Evolutionary conservation across 768 basidiomycete species (phyloP).

Genomic region (Lactarius vividus): DNA sequence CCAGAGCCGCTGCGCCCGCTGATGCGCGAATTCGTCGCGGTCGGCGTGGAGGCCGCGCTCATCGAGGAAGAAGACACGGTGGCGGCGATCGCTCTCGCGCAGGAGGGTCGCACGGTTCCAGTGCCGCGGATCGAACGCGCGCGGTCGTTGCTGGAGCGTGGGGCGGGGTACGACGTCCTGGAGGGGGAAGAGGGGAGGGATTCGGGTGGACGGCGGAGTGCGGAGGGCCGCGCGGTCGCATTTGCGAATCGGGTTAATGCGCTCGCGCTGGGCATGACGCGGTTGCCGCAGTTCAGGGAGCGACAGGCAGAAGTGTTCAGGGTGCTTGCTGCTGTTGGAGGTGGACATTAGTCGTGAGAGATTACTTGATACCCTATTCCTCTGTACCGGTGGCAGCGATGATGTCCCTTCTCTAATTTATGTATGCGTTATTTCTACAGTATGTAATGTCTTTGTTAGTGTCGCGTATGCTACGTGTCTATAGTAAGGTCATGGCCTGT

Average conservation of each 20-base stretch:
- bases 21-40: conserved; percentile 59
- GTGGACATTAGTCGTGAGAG: not conserved
- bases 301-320: conserved; percentile 69
- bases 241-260: conserved; percentile 78
- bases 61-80: conserved; percentile 55
- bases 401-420: not conserved
- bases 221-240: conserved; percentile 62
- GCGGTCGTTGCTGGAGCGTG: conserved; percentile 53
- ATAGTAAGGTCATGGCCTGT: not conserved
- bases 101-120: conserved; percentile 38
- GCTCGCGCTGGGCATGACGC: conserved; percentile 68
- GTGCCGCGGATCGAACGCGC: conserved; percentile 57
- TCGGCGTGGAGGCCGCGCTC: conserved; percentile 49
- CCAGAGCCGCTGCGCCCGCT: conserved; percentile 63
- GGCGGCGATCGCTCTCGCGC: conserved; percentile 44
- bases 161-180: conserved; percentile 47
- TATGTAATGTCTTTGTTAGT: not conserved
- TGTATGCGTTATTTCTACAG: not conserved
- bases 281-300: conserved; percentile 67
- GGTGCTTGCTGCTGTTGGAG: conserved; percentile 49
- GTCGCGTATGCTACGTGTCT: not conserved
- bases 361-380: too few relatives aligned
- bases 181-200: conserved; percentile 24
- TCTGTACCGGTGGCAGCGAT: too few relatives aligned
- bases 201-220: conserved; percentile 45